Percentiles rank a stretch among this genome's conserved stretches.
These are phyloP conservation scores for Lophium mytilinum DNA, from an alignment of 495 filamentous ascomycete species.

Conservation along the genomic window DNA sequence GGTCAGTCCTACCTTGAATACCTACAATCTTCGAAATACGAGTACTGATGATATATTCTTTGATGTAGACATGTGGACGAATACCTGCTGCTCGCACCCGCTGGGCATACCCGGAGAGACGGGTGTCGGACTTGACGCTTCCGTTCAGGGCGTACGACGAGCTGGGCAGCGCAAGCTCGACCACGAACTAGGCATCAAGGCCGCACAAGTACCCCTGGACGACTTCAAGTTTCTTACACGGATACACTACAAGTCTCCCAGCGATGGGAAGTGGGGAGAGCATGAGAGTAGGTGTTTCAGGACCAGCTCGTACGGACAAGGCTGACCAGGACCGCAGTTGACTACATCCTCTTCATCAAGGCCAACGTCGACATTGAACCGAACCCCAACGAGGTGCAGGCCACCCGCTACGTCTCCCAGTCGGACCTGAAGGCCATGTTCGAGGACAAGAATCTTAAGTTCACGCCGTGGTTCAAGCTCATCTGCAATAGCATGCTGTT, in stretches of 20 bases:
- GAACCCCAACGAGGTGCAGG: conserved; percentile 84
- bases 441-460: conserved; percentile 64
- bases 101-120: conserved; percentile 87
- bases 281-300: conserved; percentile 73
- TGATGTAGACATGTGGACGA: conserved; percentile 85
- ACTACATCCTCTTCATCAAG: conserved; percentile 99
- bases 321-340: conserved; percentile 48
- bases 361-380: conserved; percentile 72
- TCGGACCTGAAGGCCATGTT: conserved; percentile 83
- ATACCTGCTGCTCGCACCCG: conserved; percentile 98
- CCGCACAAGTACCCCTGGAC: conserved; percentile 81
- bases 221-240: conserved; percentile 90
- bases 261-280: conserved; percentile 97
- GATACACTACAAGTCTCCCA: conserved; percentile 97
- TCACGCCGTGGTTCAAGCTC: conserved; percentile 99
- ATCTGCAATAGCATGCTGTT: conserved; percentile 97
- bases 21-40: background rate
- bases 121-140: conserved; percentile 70
- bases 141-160: conserved; percentile 75
- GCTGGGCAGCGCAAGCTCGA: conserved; percentile 88
- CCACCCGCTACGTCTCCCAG: conserved; percentile 71
- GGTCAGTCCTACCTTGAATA: background rate
- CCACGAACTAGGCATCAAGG: conserved; percentile 90
- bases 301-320: background rate
- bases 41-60: background rate